Percentiles rank a stretch among this genome's conserved stretches.
Evolutionary conservation across 192 early-diverging fungal species (phyloP).

Genomic region (Coemansia sp.): DNA sequence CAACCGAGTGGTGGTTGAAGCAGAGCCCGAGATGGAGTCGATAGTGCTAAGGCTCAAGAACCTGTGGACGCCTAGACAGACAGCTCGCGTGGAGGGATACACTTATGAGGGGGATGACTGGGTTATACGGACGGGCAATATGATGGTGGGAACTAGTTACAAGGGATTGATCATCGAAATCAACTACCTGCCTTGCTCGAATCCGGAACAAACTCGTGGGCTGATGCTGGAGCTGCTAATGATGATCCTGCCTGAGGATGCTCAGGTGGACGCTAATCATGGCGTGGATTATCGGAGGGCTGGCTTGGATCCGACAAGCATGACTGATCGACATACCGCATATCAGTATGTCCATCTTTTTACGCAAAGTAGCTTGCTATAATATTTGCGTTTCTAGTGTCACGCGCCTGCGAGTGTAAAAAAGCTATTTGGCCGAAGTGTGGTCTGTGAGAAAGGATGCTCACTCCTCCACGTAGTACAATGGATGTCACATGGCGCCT

Average conservation of each 20-base stretch:
- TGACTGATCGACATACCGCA: slow-evolving; percentile 53
- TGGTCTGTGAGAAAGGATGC: neutral
- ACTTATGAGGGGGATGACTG: slow-evolving; percentile 51
- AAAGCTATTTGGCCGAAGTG: neutral
- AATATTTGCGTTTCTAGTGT: neutral
- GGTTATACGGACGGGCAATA: slow-evolving; percentile 45
- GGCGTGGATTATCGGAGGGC: slow-evolving; percentile 44
- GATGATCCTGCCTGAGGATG: slow-evolving; percentile 48
- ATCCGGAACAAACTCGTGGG: slow-evolving; percentile 38
- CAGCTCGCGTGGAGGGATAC: slow-evolving; percentile 51
- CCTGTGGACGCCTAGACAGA: slow-evolving; percentile 48
- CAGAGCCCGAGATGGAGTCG: slow-evolving; percentile 52
- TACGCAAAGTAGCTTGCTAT: slow-evolving; percentile 46
- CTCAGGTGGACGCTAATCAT: slow-evolving; percentile 45
- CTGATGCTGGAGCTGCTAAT: slow-evolving; percentile 49
- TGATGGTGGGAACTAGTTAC: slow-evolving; percentile 53
- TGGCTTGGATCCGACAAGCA: slow-evolving; percentile 26
- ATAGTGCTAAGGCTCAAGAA: slow-evolving; percentile 46
- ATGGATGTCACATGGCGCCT: neutral
- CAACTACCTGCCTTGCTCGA: slow-evolving; percentile 51
- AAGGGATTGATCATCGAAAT: slow-evolving; percentile 53
- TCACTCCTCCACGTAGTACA: neutral
- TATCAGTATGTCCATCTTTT: slow-evolving; percentile 53
- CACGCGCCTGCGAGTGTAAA: neutral
- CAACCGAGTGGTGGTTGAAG: slow-evolving; percentile 50